Conservation (phyloP, 768 basidiomycete genomes). For the Pholiota molesta region DNA sequence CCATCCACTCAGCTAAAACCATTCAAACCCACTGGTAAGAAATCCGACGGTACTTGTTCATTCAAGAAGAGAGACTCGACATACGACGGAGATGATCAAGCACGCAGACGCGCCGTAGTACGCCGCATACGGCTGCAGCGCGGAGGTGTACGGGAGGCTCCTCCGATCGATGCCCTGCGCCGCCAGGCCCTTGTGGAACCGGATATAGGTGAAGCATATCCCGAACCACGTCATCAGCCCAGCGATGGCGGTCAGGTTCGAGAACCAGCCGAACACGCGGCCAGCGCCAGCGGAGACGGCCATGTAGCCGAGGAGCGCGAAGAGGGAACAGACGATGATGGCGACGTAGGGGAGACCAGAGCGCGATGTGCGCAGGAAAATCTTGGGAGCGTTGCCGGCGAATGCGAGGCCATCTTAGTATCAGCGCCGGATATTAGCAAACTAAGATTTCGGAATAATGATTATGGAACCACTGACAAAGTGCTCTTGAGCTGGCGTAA, state of each 20-base stretch:
- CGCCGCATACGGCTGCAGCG: constrained; percentile 74
- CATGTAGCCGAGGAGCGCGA: constrained; percentile 81
- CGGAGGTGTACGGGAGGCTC: constrained; percentile 72
- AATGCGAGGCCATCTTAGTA: constrained; percentile 83
- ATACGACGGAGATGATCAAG: constrained; percentile 63
- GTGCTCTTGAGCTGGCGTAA: constrained; percentile 85
- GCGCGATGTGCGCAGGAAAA: constrained; percentile 72
- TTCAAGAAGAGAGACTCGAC: too few relatives aligned
- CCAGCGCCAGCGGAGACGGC: constrained; percentile 66
- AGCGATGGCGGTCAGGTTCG: constrained; percentile 70
- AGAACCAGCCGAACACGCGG: constrained; percentile 78
- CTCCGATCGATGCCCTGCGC: constrained; percentile 76
- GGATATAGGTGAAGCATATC: constrained; percentile 74
- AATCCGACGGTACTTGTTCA: too few relatives aligned
- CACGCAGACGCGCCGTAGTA: constrained; percentile 52
- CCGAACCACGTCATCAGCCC: constrained; percentile 82
- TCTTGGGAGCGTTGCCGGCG: constrained; percentile 78
- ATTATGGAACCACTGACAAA: constrained; percentile 73
- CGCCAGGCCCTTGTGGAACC: constrained; percentile 82
- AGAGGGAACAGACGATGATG: constrained; percentile 65
- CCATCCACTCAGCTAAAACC: constrained; percentile 51
- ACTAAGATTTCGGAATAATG: neutral
- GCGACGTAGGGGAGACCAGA: constrained; percentile 79
- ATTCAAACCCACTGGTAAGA: too few relatives aligned
- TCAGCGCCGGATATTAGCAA: neutral